Evolutionary conservation across 2,329 filamentous ascomycete genomes (phyloP).

Genomic region (Fusarium sp.): DNA sequence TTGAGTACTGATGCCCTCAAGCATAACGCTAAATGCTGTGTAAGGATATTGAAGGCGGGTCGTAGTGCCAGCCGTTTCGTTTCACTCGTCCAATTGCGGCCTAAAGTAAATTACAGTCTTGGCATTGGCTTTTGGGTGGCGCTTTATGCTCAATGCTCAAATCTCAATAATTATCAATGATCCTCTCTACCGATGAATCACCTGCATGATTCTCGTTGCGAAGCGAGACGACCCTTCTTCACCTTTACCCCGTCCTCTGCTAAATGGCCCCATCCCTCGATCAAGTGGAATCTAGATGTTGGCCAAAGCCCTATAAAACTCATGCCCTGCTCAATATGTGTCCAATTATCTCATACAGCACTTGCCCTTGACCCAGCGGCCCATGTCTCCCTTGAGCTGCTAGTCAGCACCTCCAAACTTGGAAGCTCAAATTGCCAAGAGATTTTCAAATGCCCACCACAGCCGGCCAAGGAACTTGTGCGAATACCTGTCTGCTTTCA

Average conservation of each 20-base stretch:
- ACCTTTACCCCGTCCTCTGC: background rate
- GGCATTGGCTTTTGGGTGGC: conserved; percentile 20
- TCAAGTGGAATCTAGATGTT: background rate
- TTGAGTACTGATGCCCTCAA: background rate
- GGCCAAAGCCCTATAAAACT: background rate
- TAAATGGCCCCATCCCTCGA: background rate
- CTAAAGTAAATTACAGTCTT: conserved; percentile 37
- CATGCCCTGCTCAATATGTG: conserved; percentile 16
- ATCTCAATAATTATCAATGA: background rate
- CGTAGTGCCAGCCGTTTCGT: conserved; percentile 37
- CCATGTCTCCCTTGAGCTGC: background rate
- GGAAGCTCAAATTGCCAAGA: conserved; percentile 21
- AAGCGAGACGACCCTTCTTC: conserved; percentile 6
- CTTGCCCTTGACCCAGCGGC: conserved; percentile 3
- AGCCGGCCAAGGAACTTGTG: conserved; percentile 5
- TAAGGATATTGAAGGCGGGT: conserved; percentile 21
- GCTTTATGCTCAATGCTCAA: conserved; percentile 21
- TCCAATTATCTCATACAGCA: background rate
- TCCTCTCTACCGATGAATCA: background rate
- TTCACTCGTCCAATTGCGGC: conserved; percentile 34
- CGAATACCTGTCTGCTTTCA: conserved; percentile 6
- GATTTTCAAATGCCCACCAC: conserved; percentile 5
- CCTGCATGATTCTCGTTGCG: background rate
- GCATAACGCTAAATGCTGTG: conserved; percentile 9
- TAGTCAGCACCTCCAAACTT: conserved; percentile 14